phyloP scores from a whole-genome alignment of 495 filamentous ascomycete genomes.

The Aspergillus olivimuriae region DNA sequence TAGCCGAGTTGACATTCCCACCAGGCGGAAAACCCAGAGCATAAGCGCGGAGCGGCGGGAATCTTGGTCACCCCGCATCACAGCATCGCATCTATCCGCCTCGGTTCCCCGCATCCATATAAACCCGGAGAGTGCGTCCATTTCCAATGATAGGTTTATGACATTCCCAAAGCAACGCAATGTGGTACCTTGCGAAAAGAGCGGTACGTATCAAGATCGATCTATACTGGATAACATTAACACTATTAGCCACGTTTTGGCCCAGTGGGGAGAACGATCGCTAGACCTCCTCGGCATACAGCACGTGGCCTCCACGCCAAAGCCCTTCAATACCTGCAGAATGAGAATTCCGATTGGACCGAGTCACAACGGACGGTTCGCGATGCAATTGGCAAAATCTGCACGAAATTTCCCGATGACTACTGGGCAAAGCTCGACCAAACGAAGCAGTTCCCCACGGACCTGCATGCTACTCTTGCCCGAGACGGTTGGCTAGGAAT shows the following conservation, averaged over 20 bases:
- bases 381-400: constrained; percentile 54
- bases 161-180: too few relatives aligned
- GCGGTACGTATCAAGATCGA: too few relatives aligned
- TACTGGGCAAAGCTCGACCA: constrained; percentile 62
- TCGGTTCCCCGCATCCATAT: background rate
- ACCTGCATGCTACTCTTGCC: constrained; percentile 55
- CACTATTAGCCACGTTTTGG: too few relatives aligned
- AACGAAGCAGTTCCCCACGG: constrained; percentile 50
- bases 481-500: constrained; percentile 65
- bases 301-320: background rate
- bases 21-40: too few relatives aligned
- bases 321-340: constrained; percentile 10
- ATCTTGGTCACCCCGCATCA: background rate
- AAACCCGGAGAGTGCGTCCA: too few relatives aligned
- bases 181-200: too few relatives aligned
- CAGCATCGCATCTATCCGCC: background rate
- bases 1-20: too few relatives aligned
- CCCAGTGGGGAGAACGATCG: too few relatives aligned
- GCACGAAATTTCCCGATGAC: constrained; percentile 45
- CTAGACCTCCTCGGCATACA: too few relatives aligned
- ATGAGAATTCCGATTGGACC: constrained; percentile 8
- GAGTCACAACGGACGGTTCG: constrained; percentile 33
- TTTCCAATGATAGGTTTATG: too few relatives aligned
- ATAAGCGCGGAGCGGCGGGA: too few relatives aligned
- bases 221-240: too few relatives aligned